Percentiles rank a stretch among this genome's conserved stretches.
These are phyloP conservation scores for Leccinum solheimii DNA, from an alignment of 1,284 basidiomycete species.

Conservation along the genomic window DNA sequence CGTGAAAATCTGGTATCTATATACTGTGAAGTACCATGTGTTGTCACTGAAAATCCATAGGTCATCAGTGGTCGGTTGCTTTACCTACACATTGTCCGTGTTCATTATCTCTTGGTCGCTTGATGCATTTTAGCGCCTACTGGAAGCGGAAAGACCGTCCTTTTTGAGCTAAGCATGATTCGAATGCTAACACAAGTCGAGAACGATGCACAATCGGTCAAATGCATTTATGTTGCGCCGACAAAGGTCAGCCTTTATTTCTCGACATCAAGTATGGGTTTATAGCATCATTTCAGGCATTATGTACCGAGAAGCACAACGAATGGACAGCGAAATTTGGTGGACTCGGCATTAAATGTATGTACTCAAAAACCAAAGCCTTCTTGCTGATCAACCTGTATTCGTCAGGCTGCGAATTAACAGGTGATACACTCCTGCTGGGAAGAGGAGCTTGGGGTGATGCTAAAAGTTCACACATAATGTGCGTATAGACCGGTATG, in stretches of 20 bases:
- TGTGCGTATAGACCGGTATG: constrained; percentile 46
- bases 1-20: constrained; percentile 72
- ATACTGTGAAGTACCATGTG: not conserved
- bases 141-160: constrained; percentile 89
- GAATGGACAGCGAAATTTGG: constrained; percentile 88
- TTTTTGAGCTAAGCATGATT: constrained; percentile 92
- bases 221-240: constrained; percentile 92
- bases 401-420: constrained; percentile 78
- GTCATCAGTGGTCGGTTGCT: constrained; percentile 71
- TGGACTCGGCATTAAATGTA: constrained; percentile 73
- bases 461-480: constrained; percentile 71
- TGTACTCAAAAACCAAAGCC: not conserved
- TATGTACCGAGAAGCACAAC: constrained; percentile 81
- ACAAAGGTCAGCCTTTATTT: constrained; percentile 65
- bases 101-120: constrained; percentile 13
- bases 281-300: constrained; percentile 51
- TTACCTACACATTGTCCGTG: not conserved
- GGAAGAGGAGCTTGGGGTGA: constrained; percentile 69
- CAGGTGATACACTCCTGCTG: constrained; percentile 79
- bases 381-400: not conserved
- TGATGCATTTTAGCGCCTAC: constrained; percentile 69
- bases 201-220: constrained; percentile 41
- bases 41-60: constrained; percentile 38
- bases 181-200: constrained; percentile 61
- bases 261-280: not conserved